These are phyloP conservation scores for Aspergillus proliferans DNA, from an alignment of 2,329 filamentous ascomycete genomes.

Conservation along the genomic window DNA sequence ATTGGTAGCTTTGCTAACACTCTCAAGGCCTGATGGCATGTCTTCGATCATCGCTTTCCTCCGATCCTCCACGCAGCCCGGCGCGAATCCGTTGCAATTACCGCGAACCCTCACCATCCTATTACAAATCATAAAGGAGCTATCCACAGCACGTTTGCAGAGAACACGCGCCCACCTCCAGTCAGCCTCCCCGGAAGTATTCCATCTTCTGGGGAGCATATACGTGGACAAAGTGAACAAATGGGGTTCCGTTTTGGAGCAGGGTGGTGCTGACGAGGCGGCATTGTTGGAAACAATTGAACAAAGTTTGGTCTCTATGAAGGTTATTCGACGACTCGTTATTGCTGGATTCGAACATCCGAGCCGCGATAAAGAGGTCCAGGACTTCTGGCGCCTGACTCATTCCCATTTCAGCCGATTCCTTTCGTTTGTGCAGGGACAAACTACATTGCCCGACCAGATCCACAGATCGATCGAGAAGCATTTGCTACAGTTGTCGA, in stretches of 20 bases:
- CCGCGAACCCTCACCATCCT: slow-evolving; percentile 69
- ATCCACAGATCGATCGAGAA: slow-evolving; percentile 66
- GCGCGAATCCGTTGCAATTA: slow-evolving; percentile 60
- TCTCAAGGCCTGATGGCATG: slow-evolving; percentile 43
- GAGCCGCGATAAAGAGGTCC: slow-evolving; percentile 68
- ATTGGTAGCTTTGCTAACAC: slow-evolving; percentile 5
- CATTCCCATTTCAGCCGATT: slow-evolving; percentile 73
- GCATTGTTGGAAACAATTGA: slow-evolving; percentile 60
- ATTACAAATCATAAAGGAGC: slow-evolving; percentile 82
- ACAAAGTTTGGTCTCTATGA: slow-evolving; percentile 72
- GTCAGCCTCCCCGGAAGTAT: slow-evolving; percentile 71
- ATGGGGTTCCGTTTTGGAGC: slow-evolving; percentile 60
- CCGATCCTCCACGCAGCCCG: slow-evolving; percentile 47
- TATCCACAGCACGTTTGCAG: slow-evolving; percentile 71
- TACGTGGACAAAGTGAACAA: slow-evolving; percentile 66
- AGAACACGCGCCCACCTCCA: slow-evolving; percentile 71
- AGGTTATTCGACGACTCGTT: slow-evolving; percentile 70
- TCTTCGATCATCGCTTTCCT: slow-evolving; percentile 56
- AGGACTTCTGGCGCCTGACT: slow-evolving; percentile 73
- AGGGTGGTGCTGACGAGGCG: slow-evolving; percentile 53
- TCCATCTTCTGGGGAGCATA: slow-evolving; percentile 71
- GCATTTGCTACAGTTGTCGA: slow-evolving; percentile 83
- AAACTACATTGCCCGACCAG: slow-evolving; percentile 47
- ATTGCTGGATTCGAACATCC: slow-evolving; percentile 79
- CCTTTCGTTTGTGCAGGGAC: slow-evolving; percentile 56